Percentiles rank a stretch among this genome's conserved stretches.
phyloP scores from a whole-genome alignment of 352 stramenopile genomes.

The Globisporangium paroecandrum region DNA sequence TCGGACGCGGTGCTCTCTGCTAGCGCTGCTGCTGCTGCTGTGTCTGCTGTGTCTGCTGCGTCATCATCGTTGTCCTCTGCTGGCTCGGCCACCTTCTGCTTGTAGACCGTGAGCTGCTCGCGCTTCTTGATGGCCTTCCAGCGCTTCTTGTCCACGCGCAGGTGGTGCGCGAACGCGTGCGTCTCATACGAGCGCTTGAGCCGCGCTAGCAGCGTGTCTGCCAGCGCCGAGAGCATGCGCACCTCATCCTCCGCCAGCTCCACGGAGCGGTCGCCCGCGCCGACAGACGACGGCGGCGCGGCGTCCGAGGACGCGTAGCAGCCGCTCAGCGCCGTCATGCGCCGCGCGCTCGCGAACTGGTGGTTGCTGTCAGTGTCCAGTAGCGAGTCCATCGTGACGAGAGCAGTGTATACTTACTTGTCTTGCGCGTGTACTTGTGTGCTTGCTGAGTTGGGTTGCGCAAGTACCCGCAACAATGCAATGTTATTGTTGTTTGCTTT shows the following conservation, averaged over 20 bases:
- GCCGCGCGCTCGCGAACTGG: conserved; percentile 5
- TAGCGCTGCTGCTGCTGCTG: conserved; percentile 17
- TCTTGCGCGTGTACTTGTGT: not conserved
- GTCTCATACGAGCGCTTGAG: conserved; percentile 35
- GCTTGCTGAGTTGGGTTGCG: not conserved
- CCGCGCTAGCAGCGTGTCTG: conserved; percentile 38
- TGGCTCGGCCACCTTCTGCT: conserved; percentile 27
- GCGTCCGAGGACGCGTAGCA: not conserved
- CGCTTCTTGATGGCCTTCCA: conserved; percentile 71
- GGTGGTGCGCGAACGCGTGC: conserved; percentile 19
- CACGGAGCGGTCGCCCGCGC: conserved; percentile 7
- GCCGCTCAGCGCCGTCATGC: not conserved
- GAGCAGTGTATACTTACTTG: not conserved
- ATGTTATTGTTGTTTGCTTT: conserved; percentile 5
- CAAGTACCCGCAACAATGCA: conserved; percentile 4
- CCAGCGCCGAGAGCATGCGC: conserved; percentile 36
- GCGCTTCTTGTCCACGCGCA: conserved; percentile 36
- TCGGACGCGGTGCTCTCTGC: not conserved
- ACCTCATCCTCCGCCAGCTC: conserved; percentile 54
- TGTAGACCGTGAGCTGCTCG: conserved; percentile 55
- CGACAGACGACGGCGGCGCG: conserved; percentile 10
- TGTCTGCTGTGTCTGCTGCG: not conserved
- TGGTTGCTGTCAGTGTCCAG: conserved; percentile 7
- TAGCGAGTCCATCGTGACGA: conserved; percentile 14
- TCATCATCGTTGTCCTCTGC: conserved; percentile 2